phyloP scores from a whole-genome alignment of 2,329 filamentous ascomycete species.

The Ceratocystis alfenasii region DNA sequence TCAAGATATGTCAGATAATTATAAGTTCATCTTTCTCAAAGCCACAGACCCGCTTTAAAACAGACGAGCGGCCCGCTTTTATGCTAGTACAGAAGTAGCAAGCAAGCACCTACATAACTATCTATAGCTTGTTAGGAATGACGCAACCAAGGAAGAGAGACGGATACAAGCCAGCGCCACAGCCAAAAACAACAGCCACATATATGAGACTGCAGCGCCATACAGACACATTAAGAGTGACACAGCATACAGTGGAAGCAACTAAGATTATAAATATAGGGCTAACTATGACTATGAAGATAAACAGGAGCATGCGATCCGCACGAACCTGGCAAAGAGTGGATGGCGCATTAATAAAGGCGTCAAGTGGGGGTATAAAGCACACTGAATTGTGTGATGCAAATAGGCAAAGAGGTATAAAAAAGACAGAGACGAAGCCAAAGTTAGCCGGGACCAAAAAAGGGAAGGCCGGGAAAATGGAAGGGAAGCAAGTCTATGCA shows the following conservation, averaged over 20 bases:
- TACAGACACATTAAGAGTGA: background rate
- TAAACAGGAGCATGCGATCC: background rate
- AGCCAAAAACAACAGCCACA: background rate
- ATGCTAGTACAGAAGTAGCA: background rate
- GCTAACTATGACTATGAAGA: constrained; percentile 8
- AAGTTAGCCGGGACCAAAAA: background rate
- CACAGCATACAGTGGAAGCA: background rate
- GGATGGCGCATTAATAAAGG: background rate
- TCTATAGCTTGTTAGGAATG: background rate
- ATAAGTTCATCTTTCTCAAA: background rate
- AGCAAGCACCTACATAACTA: too few relatives aligned
- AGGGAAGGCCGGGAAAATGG: background rate
- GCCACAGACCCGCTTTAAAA: background rate
- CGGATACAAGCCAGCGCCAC: background rate
- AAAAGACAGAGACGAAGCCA: background rate
- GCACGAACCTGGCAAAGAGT: background rate
- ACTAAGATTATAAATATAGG: constrained; percentile 11
- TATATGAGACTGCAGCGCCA: background rate
- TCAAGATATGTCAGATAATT: background rate
- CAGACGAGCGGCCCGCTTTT: background rate
- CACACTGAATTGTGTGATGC: background rate
- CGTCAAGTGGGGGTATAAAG: background rate
- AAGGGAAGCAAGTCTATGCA: background rate
- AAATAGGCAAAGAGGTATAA: background rate
- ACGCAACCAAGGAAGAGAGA: background rate